Evolutionary conservation across 768 basidiomycete species (phyloP).

Genomic region (Lentinula detonsa): DNA sequence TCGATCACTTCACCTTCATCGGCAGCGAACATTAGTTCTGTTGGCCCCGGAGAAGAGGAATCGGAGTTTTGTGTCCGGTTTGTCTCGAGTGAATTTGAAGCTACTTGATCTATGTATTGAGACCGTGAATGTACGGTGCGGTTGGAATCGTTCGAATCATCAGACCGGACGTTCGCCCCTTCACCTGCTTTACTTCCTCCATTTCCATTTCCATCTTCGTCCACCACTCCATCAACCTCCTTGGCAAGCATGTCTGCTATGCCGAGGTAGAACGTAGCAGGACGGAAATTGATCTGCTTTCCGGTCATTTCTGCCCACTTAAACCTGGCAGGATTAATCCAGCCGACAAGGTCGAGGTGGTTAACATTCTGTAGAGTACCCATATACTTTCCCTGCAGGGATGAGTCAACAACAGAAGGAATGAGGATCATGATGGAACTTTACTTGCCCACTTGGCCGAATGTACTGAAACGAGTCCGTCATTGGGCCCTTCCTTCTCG

Average conservation of each 20-base stretch:
- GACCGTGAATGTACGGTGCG: neutral
- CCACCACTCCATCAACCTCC: conserved; percentile 49
- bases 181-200: neutral
- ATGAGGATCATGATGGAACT: neutral
- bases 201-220: neutral
- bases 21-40: conserved; percentile 1
- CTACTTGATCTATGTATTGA: neutral
- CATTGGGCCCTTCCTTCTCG: conserved; percentile 88
- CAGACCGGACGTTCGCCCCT: neutral
- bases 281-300: conserved; percentile 85
- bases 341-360: conserved; percentile 90
- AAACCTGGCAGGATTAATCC: conserved; percentile 86
- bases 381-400: conserved; percentile 74
- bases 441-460: conserved; percentile 73
- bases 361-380: conserved; percentile 91
- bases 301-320: conserved; percentile 88
- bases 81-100: neutral
- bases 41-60: neutral
- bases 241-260: conserved; percentile 74
- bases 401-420: neutral
- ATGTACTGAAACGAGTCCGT: conserved; percentile 86
- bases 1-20: neutral
- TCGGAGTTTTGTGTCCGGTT: neutral
- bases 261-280: conserved; percentile 86
- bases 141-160: neutral